Evolutionary conservation across 108 stramenopile species (phyloP).

Genomic region (Craspedostauros australis): DNA sequence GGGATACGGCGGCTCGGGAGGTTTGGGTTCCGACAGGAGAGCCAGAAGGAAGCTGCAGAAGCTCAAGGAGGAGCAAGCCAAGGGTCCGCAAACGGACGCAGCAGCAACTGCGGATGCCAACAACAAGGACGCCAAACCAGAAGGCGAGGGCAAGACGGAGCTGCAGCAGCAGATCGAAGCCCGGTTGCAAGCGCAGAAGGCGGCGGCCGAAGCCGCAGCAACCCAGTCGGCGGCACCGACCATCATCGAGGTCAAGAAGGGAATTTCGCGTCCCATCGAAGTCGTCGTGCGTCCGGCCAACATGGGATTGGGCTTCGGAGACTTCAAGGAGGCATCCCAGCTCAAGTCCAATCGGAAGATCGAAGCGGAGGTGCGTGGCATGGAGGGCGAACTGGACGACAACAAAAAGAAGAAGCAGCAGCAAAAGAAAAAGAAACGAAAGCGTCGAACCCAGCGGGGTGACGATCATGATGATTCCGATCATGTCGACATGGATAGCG

Average conservation of each 20-base stretch:
- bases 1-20: conserved; percentile 84
- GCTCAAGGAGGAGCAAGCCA: neutral
- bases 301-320: conserved; percentile 85
- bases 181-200: no score
- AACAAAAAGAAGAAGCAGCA: conserved; percentile 10
- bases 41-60: conserved; percentile 1
- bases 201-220: neutral
- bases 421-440: conserved; percentile 11
- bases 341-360: conserved; percentile 70
- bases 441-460: conserved; percentile 1
- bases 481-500: conserved; percentile 1
- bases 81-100: no score
- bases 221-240: neutral
- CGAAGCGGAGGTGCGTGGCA: conserved; percentile 71
- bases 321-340: conserved; percentile 75
- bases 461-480: conserved; percentile 8
- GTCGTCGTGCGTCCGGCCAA: conserved; percentile 85
- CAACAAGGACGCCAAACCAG: neutral
- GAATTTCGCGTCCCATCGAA: conserved; percentile 86
- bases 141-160: neutral
- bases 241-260: conserved; percentile 17
- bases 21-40: conserved; percentile 64
- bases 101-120: no score
- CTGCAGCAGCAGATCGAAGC: neutral
- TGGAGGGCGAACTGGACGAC: conserved; percentile 20